Evolutionary conservation across 768 basidiomycete species (phyloP), one percentile per base, ranked within the genome.

Genomic region (Collybia mongolica): DNA sequence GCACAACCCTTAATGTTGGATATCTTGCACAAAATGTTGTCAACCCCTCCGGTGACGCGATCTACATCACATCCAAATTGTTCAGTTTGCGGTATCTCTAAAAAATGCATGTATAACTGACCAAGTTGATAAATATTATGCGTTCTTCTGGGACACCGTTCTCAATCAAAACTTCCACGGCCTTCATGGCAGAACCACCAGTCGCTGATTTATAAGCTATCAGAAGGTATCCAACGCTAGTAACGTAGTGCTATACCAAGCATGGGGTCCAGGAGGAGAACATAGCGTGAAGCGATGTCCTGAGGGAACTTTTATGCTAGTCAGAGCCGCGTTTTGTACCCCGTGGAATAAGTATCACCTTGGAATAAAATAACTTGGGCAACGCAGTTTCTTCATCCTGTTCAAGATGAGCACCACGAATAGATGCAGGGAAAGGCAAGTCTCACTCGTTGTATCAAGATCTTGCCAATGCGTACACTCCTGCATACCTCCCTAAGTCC

Each of bases 131-230:
- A 69, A 98, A 97, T 56, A 97, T 89, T 53, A 98, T 96, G 49
- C 93, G 82, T 51, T 97, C 93, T 68, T 97, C 93, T 14, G 90
- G 87, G 24, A 99, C 97, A 17, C 90, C 91, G 60, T 93, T 86
- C 40, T 93, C 89, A 68, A 88, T 84, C 11, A 98, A 75, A 3
- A 98, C 89, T 65, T 98, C 96, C 45, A 98, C 89, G 0, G 97
- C 97, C 65, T 98, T 98, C 69, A 95, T 94, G 6, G 95, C 96
- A 4, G 95, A 98, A 39, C 97, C 97, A 20, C 97, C 97, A 0
- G 96, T 98, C 0, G 96, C 96, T 80, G 50, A 9, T 32, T 32
- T 14, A 32, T 11, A 32, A 32, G 32, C 14, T 9, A 39, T 45
- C 26, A 32, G 42, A 35, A 44, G 49, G 52, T 29, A 6, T 15